Base-by-base conservation (phyloP, 169 alveolate genomes). In the Neospora caninum region DNA sequence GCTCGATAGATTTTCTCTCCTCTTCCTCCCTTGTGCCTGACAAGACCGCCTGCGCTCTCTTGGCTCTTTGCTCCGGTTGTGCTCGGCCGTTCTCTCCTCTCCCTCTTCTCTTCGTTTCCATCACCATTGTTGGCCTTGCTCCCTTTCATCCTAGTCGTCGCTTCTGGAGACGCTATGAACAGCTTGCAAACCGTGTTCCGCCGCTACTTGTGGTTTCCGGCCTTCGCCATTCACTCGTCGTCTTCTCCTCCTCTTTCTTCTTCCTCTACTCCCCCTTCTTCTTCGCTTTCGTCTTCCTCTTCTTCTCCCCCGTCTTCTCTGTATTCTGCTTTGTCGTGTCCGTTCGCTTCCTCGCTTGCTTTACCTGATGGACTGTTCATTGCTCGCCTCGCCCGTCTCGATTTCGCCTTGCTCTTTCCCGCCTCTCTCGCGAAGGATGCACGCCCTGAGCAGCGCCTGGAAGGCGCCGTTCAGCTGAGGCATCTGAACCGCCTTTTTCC, bases 371-470 rank as follows among this genome's bases (percentile, higher is more conserved):
- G 16, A 9, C 16, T 16, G 4, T 64, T 7, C 73, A 29, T 64
- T 27, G 73, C 31, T 27, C 73, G 73, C 73, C n/a, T 22, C 31
- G n/a, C 73, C 34, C 73, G 73, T 64, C 73, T 53, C 64, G n/a
- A n/a, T n/a, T 53, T 7, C 64, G 64, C 64, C 64, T 10, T 7
- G 7, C 64, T 7, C 27, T 18, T 53, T 53, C 64, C 64, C 64
- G 64, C 18, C 64, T 53, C 18, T 7, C 64, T 16, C 73, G 73
- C 73, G 25, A 1, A 22, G 43, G 43, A 78, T 10, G 45, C 86
- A 78, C 45, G 49, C 49, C 41, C 42, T 78, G 67, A 82, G 67
- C 2, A 82, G 89, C 89, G n/a, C 69, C 89, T 82, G 89, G 53
- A 82, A 42, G 41, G 16, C 69, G 67, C 43, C 67, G 64, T 82